These are phyloP conservation scores for Kockovaella imperatae DNA, from an alignment of 768 basidiomycete species.

Conservation along the genomic window DNA sequence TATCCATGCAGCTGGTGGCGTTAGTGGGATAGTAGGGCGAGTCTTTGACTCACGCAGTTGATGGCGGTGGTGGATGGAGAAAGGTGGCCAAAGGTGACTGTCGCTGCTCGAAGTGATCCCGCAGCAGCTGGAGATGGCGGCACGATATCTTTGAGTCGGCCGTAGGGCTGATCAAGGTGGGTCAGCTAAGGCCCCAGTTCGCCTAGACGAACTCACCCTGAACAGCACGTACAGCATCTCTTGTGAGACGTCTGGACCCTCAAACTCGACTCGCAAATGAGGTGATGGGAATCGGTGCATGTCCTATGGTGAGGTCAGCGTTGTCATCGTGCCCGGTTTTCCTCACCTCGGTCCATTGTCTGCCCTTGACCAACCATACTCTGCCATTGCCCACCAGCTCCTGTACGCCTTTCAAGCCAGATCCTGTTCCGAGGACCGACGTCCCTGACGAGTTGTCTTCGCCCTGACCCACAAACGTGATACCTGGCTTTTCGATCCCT, in stretches of 20 bases:
- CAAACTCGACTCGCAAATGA: conserved; percentile 68
- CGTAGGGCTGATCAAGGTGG: conserved; percentile 58
- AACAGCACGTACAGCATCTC: conserved; percentile 70
- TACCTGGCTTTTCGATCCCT: background rate
- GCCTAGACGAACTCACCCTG: conserved; percentile 51
- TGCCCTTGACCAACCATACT: conserved; percentile 42
- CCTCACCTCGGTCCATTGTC: conserved; percentile 43
- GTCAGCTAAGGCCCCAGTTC: background rate
- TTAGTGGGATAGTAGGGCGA: background rate
- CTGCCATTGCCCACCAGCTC: conserved; percentile 32
- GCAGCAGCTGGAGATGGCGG: conserved; percentile 57
- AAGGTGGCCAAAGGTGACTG: conserved; percentile 56
- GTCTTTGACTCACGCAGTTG: conserved; percentile 52
- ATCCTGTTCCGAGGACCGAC: conserved; percentile 24
- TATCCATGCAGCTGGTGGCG: conserved; percentile 37
- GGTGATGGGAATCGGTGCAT: conserved; percentile 71
- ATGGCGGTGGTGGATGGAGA: conserved; percentile 72
- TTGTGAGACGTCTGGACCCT: conserved; percentile 78
- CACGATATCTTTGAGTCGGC: conserved; percentile 62
- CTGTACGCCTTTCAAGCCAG: conserved; percentile 20
- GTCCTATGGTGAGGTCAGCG: conserved; percentile 52
- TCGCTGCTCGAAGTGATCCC: conserved; percentile 60
- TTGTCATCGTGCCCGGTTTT: background rate
- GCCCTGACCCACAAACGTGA: conserved; percentile 2
- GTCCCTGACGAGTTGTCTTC: conserved; percentile 12